phyloP scores from a whole-genome alignment of 2,329 filamentous ascomycete genomes.

The Botrytis fabae region DNA sequence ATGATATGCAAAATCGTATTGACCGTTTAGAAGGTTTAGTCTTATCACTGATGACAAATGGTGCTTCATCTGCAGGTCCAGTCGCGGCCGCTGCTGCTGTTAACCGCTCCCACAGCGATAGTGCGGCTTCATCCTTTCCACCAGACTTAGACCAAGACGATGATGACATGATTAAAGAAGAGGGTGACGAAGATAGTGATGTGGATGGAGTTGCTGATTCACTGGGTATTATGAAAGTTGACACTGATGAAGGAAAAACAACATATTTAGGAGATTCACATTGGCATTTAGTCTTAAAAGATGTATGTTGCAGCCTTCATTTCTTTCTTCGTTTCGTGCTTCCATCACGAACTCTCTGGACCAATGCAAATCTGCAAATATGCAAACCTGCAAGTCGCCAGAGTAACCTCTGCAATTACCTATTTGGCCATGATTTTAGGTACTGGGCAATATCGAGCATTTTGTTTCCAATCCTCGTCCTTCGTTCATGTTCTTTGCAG shows the following conservation, averaged over 20 bases:
- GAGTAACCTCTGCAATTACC: background rate
- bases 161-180: conserved; percentile 57
- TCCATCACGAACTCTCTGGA: background rate
- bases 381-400: conserved; percentile 8
- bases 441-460: background rate
- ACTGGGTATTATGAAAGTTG: conserved; percentile 80
- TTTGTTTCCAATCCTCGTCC: background rate
- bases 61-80: conserved; percentile 62
- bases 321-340: background rate
- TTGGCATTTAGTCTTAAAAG: conserved; percentile 76
- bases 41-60: conserved; percentile 90
- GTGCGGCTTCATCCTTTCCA: conserved; percentile 36
- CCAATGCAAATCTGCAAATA: conserved; percentile 10
- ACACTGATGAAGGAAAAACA: conserved; percentile 71
- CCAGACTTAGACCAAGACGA: conserved; percentile 55
- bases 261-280: conserved; percentile 81
- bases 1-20: conserved; percentile 99
- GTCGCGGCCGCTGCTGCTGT: conserved; percentile 54
- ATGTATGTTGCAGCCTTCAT: conserved; percentile 48
- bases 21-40: conserved; percentile 92
- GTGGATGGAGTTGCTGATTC: conserved; percentile 71
- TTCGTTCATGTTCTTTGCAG: background rate
- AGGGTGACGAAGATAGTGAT: conserved; percentile 58
- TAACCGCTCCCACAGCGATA: conserved; percentile 43
- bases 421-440: background rate